Percentiles rank a stretch among this genome's conserved stretches.
phyloP scores from a whole-genome alignment of 2,329 filamentous ascomycete species.

The Colletotrichum sojae region DNA sequence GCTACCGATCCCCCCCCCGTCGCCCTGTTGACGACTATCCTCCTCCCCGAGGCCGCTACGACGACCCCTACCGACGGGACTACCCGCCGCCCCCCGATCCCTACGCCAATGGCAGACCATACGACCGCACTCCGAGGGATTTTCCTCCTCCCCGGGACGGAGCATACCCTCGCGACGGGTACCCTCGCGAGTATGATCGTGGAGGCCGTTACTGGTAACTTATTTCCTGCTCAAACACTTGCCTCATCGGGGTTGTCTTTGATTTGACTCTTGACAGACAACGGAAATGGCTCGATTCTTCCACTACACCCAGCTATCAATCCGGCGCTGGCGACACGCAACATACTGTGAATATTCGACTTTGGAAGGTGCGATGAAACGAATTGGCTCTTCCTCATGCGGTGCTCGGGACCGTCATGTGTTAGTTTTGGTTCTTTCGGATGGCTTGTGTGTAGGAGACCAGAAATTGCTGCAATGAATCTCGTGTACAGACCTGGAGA shows the following conservation, averaged over 20 bases:
- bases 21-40: slow-evolving; percentile 84
- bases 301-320: background rate
- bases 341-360: background rate
- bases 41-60: slow-evolving; percentile 76
- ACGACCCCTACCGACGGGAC: slow-evolving; percentile 83
- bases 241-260: slow-evolving; percentile 40
- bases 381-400: background rate
- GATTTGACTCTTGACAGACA: slow-evolving; percentile 42
- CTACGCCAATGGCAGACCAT: slow-evolving; percentile 70
- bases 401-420: background rate
- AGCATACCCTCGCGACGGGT: slow-evolving; percentile 62
- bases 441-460: background rate
- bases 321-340: background rate
- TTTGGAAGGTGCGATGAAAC: too few relatives aligned
- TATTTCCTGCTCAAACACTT: slow-evolving; percentile 33
- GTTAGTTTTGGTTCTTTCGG: background rate
- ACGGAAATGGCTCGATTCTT: slow-evolving; percentile 17
- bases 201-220: slow-evolving; percentile 67
- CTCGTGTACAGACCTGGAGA: background rate
- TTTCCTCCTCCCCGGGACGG: slow-evolving; percentile 64
- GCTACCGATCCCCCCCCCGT: slow-evolving; percentile 85
- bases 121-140: slow-evolving; percentile 67
- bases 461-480: background rate
- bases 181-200: slow-evolving; percentile 65
- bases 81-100: slow-evolving; percentile 76